Base-by-base conservation (phyloP, 2,329 filamentous ascomycete species). In the Neodidymelliopsis sp. region DNA sequence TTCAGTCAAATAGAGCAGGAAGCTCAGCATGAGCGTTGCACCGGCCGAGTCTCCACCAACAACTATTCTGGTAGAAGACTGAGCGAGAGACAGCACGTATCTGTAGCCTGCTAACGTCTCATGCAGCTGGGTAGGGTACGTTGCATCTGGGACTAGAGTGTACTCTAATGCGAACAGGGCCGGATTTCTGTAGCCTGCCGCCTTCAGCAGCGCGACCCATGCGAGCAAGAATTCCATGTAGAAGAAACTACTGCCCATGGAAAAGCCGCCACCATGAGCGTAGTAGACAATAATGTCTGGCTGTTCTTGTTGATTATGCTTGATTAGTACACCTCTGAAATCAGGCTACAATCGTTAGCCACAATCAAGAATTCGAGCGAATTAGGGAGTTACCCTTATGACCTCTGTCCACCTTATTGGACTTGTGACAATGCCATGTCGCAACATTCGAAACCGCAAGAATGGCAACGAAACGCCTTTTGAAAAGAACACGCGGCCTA, bases 271-370 rank as follows among this genome's bases (percentile, higher is more conserved):
- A 12, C 88, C 90, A 67, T 95, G 90, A 29, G 84, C 83, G 67
- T 94, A 94, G 68, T 91, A 93, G 2, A 95, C 73, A n/a, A 91
- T 85, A 45, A 94, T 76, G 66, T 94, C 90, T 0, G 89, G 87
- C 43, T 81, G 77, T 37, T 78, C 74, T 28, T 79, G 76, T 12
- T 82, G 79, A 59, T 90, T 80, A 33, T 81, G 74, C 30, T 82
- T 81, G 37, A 91, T 83, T 85, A 88, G 93, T 4, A 93, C 73
- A 2, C 90, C 90, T 49, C 78, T 78, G 48, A 86, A 81, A 34
- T 73, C 74, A 40, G 75, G 69, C 79, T 64, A 58, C 62, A 12
- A 36, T 40, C 12, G 19, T 38, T 7, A 38, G 24, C 33, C 23
- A 28, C 18, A 12, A 33, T 29, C 4, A 4, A 28, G 10, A 9